Conservation (phyloP, 2,329 filamentous ascomycete species). For the Colletotrichum graminicola region DNA sequence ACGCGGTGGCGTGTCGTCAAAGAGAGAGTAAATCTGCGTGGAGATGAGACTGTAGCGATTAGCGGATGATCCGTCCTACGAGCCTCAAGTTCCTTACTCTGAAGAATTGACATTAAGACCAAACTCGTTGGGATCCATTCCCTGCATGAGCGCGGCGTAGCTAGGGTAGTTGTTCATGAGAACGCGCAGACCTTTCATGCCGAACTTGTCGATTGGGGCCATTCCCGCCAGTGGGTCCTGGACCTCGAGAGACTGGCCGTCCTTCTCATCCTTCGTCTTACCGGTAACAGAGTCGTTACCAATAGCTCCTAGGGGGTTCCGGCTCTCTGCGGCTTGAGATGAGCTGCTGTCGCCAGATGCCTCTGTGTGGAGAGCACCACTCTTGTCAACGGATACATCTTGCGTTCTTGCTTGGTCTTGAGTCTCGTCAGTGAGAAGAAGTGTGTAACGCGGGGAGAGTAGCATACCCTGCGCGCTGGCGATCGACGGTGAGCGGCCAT, state of each 20-base stretch:
- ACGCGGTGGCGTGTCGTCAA: constrained; percentile 70
- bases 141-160: constrained; percentile 71
- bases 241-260: constrained; percentile 54
- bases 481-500: constrained; percentile 61
- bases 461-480: constrained; percentile 51
- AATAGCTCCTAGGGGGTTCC: constrained; percentile 60
- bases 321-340: constrained; percentile 51
- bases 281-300: constrained; percentile 57
- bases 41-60: constrained; percentile 62
- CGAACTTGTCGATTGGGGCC: constrained; percentile 73
- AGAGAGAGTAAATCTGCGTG: constrained; percentile 71
- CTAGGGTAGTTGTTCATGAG: constrained; percentile 75
- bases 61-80: constrained; percentile 28
- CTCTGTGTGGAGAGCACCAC: constrained; percentile 59
- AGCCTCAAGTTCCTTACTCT: constrained; percentile 61
- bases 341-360: constrained; percentile 51
- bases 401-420: constrained; percentile 54
- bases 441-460: background rate
- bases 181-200: constrained; percentile 72
- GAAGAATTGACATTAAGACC: constrained; percentile 69
- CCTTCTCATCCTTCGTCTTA: constrained; percentile 60
- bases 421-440: background rate
- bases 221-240: constrained; percentile 72
- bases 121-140: constrained; percentile 68
- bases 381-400: constrained; percentile 59